Percentiles rank a stretch among this genome's conserved stretches.
phyloP scores from a whole-genome alignment of 768 basidiomycete species.

The Termitomyces sp. region DNA sequence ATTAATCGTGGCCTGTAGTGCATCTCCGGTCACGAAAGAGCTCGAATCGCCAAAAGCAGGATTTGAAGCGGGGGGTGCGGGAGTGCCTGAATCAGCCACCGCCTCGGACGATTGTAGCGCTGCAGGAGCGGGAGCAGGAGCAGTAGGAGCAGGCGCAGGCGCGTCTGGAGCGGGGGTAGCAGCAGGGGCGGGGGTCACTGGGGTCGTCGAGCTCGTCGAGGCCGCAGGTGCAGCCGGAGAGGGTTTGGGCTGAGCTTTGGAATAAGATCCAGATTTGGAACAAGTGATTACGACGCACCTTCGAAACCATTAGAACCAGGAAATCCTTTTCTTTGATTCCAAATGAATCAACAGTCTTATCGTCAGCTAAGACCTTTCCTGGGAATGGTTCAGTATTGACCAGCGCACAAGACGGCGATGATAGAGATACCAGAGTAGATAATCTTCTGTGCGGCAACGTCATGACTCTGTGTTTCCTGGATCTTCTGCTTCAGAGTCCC shows the following conservation, averaged over 20 bases:
- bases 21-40: conserved; percentile 74
- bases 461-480: conserved; percentile 66
- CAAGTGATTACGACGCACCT: conserved; percentile 48
- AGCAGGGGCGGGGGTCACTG: conserved; percentile 23
- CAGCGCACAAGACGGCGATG: not conserved
- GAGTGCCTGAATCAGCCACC: conserved; percentile 13
- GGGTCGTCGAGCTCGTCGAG: conserved; percentile 26
- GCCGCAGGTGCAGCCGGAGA: conserved; percentile 30
- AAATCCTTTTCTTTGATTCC: conserved; percentile 99
- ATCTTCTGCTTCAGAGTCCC: conserved; percentile 84
- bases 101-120: conserved; percentile 22
- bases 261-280: conserved; percentile 21
- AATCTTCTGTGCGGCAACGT: conserved; percentile 79
- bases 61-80: conserved; percentile 24
- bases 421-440: conserved; percentile 80
- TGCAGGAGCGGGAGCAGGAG: too few species aligned
- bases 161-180: conserved; percentile 19
- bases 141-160: conserved; percentile 25
- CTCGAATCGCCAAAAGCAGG: conserved; percentile 41
- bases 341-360: conserved; percentile 83
- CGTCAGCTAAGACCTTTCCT: conserved; percentile 92
- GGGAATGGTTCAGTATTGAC: not conserved
- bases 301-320: conserved; percentile 97
- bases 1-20: conserved; percentile 70
- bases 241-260: conserved; percentile 17